phyloP scores from a whole-genome alignment of 441 rosid genomes.

The Populus hybrid region DNA sequence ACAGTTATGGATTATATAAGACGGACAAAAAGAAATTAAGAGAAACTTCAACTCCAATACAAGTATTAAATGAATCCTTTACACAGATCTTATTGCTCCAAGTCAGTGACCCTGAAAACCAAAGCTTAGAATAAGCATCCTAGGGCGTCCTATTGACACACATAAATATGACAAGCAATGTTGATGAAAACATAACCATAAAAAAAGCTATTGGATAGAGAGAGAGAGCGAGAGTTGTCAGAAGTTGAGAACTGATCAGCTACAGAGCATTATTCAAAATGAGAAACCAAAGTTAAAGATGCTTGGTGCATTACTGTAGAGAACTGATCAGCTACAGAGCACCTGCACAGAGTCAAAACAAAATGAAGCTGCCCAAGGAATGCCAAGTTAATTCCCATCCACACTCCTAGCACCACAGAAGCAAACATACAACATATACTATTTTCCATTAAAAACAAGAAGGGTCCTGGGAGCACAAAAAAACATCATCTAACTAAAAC shows the following conservation, averaged over 20 bases:
- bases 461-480: not conserved
- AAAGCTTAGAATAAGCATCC: not conserved
- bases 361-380: not conserved
- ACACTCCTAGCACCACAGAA: not conserved
- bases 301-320: no score
- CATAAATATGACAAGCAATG: not conserved
- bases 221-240: not conserved
- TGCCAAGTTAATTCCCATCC: not conserved
- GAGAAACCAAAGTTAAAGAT: not conserved
- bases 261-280: not conserved
- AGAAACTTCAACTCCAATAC: not conserved
- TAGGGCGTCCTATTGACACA: not conserved
- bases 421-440: not conserved
- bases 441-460: not conserved
- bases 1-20: no score
- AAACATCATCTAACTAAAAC: not conserved
- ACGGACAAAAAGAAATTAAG: not conserved
- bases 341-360: not conserved
- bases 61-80: not conserved
- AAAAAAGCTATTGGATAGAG: not conserved
- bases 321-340: not conserved
- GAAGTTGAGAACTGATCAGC: no score
- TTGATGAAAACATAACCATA: not conserved
- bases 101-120: not conserved
- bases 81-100: not conserved